Evolutionary conservation across 2,329 filamentous ascomycete genomes (phyloP), one percentile per base, ranked within the genome.

Genomic region (Onygenales sp.): DNA sequence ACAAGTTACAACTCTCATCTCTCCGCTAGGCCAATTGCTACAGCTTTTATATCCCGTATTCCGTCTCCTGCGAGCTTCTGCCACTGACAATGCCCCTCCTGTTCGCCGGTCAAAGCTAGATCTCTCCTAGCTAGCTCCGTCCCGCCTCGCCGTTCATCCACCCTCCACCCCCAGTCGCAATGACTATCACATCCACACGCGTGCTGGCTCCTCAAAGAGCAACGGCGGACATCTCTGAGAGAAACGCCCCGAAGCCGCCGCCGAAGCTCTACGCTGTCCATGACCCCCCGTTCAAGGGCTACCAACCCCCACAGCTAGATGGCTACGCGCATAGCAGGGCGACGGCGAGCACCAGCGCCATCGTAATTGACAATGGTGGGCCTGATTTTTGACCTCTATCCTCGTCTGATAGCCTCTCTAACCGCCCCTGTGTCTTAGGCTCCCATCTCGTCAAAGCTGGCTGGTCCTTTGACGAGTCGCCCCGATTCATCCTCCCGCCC

Each of bases 281-380:
- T 54, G 82, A 85, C 37, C 80, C 77, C 47, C 81, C 81, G 2
- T 85, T 84, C 66, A 77, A 77, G 61, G 81, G 81, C 56, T 79
- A 77, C 63, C 76, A 76, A 43, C 70, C 77, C 50, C 70, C 79
- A 46, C 78, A 82, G 62, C 73, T 77, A 7, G 85, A 92, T 63
- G 88, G 87, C 47, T 90, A 86, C 65, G 78, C 81, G 62, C 77
- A 80, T 60, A 91, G 88, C 56, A 77, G 80, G 49, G 72, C 80
- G 53, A 72, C 78, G 17, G 69, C 77, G 13, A 78, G 74, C 54
- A 73, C 75, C 45, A 87, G 84, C 50, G 88, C 90, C 49, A 96
- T 98, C 64, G 88, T 98, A 57, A 97, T 98, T 66, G 93, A 98
- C 74, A 96, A 96, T 86, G 93, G 91, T 94, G 74, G 45, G 59